Conservation (phyloP, 2,329 filamentous ascomycete genomes). For the Alternaria incomplexa region DNA sequence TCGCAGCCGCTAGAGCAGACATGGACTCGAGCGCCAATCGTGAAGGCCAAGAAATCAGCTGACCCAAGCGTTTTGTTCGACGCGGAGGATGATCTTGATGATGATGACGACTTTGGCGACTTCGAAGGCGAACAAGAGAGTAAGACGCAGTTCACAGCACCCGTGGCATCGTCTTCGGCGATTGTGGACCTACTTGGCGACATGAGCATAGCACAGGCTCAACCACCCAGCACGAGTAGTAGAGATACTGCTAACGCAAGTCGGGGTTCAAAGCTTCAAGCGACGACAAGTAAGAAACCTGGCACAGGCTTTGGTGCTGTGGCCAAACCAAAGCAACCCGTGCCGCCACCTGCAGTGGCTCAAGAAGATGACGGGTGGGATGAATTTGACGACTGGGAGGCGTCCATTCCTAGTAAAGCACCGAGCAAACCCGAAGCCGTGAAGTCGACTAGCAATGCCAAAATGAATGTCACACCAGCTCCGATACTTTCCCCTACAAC, state of each 20-base stretch:
- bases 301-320: constrained; percentile 22
- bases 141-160: neutral
- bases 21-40: constrained; percentile 35
- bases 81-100: constrained; percentile 43
- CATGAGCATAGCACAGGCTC: constrained; percentile 28
- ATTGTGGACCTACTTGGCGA: constrained; percentile 37
- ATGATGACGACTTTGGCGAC: constrained; percentile 49
- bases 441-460: neutral
- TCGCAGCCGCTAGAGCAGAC: constrained; percentile 14
- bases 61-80: constrained; percentile 51
- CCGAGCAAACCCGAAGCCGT: constrained; percentile 2
- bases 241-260: neutral
- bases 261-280: neutral
- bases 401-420: constrained; percentile 32
- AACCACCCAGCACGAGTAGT: constrained; percentile 6
- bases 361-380: constrained; percentile 52
- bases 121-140: constrained; percentile 34
- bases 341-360: neutral
- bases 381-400: constrained; percentile 53
- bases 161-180: constrained; percentile 17
- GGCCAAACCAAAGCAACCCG: constrained; percentile 7
- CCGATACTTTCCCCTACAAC: constrained; percentile 30
- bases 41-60: constrained; percentile 40
- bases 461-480: constrained; percentile 7
- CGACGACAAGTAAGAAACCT: constrained; percentile 13